A percentile compares a stretch with the other conserved stretches of the same genome.
Evolutionary conservation across 257 asterid species (phyloP).

Genomic region (Ballota nigra): DNA sequence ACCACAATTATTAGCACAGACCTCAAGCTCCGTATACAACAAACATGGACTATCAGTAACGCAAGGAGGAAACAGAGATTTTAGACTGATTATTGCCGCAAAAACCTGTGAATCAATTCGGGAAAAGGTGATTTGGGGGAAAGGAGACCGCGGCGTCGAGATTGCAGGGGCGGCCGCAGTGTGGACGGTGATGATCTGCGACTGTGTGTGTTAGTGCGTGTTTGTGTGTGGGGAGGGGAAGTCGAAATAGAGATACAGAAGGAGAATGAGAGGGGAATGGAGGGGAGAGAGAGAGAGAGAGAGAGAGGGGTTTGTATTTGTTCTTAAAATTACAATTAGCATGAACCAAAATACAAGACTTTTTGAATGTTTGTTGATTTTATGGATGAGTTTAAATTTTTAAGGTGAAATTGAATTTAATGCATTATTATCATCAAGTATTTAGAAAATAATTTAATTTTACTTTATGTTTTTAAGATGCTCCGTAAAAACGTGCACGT

Average conservation of each 20-base stretch:
- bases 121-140: conserved; percentile 33
- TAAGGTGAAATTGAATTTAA: no score
- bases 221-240: conserved; percentile 17
- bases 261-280: conserved; percentile 4
- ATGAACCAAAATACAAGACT: conserved; percentile 15
- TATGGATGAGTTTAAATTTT: no score
- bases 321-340: conserved; percentile 14
- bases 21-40: conserved; percentile 3
- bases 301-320: conserved; percentile 23
- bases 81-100: conserved; percentile 15
- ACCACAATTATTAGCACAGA: conserved; percentile 26
- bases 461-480: no score
- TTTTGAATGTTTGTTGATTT: neutral
- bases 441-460: no score
- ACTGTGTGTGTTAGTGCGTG: conserved; percentile 21
- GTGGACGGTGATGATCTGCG: conserved; percentile 19
- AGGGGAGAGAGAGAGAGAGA: conserved; percentile 14
- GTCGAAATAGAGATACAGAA: conserved; percentile 27
- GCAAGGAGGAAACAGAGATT: conserved; percentile 14
- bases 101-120: conserved; percentile 30
- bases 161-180: conserved; percentile 15
- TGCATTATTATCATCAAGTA: no score
- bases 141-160: conserved; percentile 16
- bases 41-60: conserved; percentile 12
- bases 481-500: no score